A percentile compares a stretch with the other conserved stretches of the same genome.
Conservation (phyloP, 208 protist genomes). For the Trypanosoma scelopori region DNA sequence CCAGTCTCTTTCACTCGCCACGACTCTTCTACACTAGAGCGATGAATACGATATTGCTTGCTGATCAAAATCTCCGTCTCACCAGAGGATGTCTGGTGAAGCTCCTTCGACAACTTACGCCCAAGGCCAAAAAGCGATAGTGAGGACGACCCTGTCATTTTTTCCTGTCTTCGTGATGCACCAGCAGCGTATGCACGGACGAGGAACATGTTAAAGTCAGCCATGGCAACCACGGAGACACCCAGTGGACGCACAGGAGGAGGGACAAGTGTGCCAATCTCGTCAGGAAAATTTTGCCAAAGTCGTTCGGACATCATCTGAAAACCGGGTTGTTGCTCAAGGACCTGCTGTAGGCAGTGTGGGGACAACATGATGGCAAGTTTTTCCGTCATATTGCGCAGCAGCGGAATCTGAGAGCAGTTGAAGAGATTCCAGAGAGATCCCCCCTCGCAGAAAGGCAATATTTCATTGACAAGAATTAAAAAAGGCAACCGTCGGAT, state of each 20-base stretch:
- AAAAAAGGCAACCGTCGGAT: constrained; percentile 40
- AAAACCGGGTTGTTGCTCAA: constrained; percentile 20
- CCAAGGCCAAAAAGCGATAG: constrained; percentile 15
- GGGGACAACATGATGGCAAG: constrained; percentile 24
- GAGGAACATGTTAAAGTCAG: constrained; percentile 34
- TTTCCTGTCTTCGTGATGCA: background rate
- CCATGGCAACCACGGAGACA: constrained; percentile 30
- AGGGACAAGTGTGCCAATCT: background rate
- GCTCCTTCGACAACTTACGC: background rate
- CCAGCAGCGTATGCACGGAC: constrained; percentile 13
- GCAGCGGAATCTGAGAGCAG: constrained; percentile 36
- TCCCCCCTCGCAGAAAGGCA: constrained; percentile 37
- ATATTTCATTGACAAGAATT: constrained; percentile 30
- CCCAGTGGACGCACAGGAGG: constrained; percentile 15
- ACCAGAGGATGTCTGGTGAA: background rate
- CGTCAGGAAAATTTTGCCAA: background rate
- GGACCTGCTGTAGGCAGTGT: constrained; percentile 5
- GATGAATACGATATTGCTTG: constrained; percentile 25
- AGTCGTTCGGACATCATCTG: constrained; percentile 10
- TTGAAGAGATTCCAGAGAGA: constrained; percentile 33
- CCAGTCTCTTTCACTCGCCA: constrained; percentile 19
- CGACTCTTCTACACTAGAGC: background rate
- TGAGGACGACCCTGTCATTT: background rate
- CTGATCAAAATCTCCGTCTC: constrained; percentile 10
- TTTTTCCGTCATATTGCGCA: constrained; percentile 31